Conservation (phyloP, 495 filamentous ascomycete genomes). For the Tetracladium setigerum region DNA sequence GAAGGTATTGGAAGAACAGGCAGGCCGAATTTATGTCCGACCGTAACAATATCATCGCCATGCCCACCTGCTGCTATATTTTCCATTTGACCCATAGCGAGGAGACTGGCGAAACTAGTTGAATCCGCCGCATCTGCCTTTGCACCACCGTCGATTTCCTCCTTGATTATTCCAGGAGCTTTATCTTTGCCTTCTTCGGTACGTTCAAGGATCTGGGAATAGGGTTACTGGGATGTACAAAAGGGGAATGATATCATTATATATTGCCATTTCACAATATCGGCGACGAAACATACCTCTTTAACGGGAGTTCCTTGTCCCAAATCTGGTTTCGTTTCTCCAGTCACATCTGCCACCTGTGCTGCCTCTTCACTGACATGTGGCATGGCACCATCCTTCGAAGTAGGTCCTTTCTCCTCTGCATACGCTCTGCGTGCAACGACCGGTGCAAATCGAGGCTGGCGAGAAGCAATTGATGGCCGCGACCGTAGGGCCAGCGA, state of each 20-base stretch:
- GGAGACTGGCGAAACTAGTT: constrained; percentile 16
- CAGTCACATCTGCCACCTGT: constrained; percentile 45
- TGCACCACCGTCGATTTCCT: constrained; percentile 29
- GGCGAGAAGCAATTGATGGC: constrained; percentile 20
- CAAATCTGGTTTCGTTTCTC: constrained; percentile 48
- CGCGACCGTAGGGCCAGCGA: constrained; percentile 36
- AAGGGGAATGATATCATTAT: constrained; percentile 5
- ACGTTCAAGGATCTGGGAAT: constrained; percentile 53
- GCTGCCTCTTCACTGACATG: constrained; percentile 61
- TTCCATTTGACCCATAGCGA: constrained; percentile 17
- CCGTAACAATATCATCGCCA: constrained; percentile 20
- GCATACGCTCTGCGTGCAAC: constrained; percentile 21
- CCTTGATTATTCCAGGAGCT: constrained; percentile 61
- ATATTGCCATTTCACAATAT: neutral
- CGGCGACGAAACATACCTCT: constrained; percentile 41
- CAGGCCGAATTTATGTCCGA: constrained; percentile 66
- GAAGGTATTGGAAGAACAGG: constrained; percentile 58
- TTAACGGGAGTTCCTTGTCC: constrained; percentile 58
- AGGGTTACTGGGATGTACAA: constrained; percentile 2
- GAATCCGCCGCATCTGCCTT: constrained; percentile 13
- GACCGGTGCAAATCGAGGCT: constrained; percentile 8
- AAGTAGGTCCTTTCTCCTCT: constrained; percentile 31
- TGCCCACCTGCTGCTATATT: constrained; percentile 15
- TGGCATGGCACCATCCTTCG: constrained; percentile 40
- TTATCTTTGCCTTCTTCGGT: constrained; percentile 55